Percentiles rank a stretch among this genome's conserved stretches.
Evolutionary conservation across 257 asterid genomes (phyloP).

Genomic region (Penstemon davidsonii): DNA sequence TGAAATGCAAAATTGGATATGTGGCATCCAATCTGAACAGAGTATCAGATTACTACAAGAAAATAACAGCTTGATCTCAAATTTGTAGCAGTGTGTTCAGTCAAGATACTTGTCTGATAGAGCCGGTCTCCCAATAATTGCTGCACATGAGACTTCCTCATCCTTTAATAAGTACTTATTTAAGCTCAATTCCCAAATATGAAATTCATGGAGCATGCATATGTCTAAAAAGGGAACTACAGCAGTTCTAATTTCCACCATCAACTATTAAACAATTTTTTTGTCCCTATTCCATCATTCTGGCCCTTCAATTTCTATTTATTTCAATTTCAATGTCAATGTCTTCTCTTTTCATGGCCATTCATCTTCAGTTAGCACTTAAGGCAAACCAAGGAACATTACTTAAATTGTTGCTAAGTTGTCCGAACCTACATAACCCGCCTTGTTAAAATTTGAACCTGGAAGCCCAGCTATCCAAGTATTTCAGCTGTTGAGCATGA

Average conservation of each 20-base stretch:
- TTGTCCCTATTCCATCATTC: not conserved
- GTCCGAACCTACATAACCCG: not conserved
- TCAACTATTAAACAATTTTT: not conserved
- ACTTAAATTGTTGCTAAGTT: not conserved
- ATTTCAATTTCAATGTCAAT: not conserved
- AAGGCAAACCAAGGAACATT: not conserved
- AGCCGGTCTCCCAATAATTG: not conserved
- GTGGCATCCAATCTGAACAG: constrained; percentile 5
- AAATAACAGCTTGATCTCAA: constrained; percentile 20
- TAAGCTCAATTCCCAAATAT: not conserved
- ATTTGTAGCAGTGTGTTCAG: constrained; percentile 2
- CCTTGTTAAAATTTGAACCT: not conserved
- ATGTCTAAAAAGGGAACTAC: not conserved
- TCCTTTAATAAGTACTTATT: not conserved
- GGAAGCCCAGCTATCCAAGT: not conserved
- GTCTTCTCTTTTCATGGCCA: not conserved
- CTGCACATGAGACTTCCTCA: not conserved
- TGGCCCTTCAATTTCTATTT: not conserved
- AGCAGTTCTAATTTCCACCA: not conserved
- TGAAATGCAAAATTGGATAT: not conserved
- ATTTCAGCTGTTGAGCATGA: not conserved
- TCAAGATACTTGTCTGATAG: not conserved
- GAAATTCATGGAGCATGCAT: not conserved
- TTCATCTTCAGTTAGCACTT: not conserved
- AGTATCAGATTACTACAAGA: constrained; percentile 5